A percentile compares a stretch with the other conserved stretches of the same genome.
These are phyloP conservation scores for Setomelanomma holmii DNA, from an alignment of 2,329 filamentous ascomycete genomes.

Conservation along the genomic window DNA sequence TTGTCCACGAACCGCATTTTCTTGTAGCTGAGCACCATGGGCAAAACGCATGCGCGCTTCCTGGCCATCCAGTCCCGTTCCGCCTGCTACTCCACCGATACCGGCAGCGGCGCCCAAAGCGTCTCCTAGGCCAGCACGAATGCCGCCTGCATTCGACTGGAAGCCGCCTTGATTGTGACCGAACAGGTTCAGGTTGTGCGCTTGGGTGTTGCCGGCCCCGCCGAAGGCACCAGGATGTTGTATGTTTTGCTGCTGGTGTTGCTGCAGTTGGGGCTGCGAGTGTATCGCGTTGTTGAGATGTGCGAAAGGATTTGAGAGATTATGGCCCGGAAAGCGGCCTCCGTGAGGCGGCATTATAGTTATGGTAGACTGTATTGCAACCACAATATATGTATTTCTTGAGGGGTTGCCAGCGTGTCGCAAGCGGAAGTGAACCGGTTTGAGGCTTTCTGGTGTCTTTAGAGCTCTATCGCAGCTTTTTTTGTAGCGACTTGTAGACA, in stretches of 20 bases:
- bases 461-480: neutral
- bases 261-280: conserved; percentile 56
- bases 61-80: conserved; percentile 81
- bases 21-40: conserved; percentile 68
- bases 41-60: conserved; percentile 88
- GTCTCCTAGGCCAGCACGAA: conserved; percentile 64
- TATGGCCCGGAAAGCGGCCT: conserved; percentile 65
- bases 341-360: conserved; percentile 64
- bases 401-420: conserved; percentile 5
- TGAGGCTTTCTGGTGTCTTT: neutral
- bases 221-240: conserved; percentile 71
- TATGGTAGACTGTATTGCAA: conserved; percentile 19
- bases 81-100: conserved; percentile 57
- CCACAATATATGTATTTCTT: neutral
- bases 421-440: neutral
- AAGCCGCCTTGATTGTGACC: conserved; percentile 48
- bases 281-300: conserved; percentile 56
- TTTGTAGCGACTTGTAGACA: neutral
- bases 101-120: conserved; percentile 63
- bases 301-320: conserved; percentile 65
- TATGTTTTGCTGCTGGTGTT: conserved; percentile 60
- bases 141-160: conserved; percentile 58
- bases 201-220: conserved; percentile 55
- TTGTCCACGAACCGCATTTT: conserved; percentile 60
- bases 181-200: conserved; percentile 68